A percentile compares a stretch with the other conserved stretches of the same genome.
phyloP scores from a whole-genome alignment of 129 eudicot species.

The Erigeron canadensis region DNA sequence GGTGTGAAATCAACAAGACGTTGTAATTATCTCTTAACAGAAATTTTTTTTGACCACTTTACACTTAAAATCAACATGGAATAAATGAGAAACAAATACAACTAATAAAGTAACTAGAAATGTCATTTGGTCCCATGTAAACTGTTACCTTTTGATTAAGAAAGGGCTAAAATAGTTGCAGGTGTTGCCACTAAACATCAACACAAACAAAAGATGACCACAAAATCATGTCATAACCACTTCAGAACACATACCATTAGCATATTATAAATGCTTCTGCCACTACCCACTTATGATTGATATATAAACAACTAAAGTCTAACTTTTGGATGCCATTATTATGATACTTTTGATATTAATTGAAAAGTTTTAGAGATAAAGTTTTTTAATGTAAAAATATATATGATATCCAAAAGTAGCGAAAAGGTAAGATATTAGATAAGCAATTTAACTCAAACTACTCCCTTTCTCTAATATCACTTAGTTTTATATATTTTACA shows the following conservation, averaged over 20 bases:
- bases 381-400: conserved; percentile 12
- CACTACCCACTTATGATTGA: conserved; percentile 33
- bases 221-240: conserved; percentile 30
- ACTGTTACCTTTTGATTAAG: background rate
- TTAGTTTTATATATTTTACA: too few species aligned
- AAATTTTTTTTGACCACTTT: background rate
- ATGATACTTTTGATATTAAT: conserved; percentile 20
- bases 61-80: background rate
- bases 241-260: conserved; percentile 18
- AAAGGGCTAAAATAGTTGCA: background rate
- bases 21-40: background rate
- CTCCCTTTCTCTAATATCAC: background rate
- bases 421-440: background rate
- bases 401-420: conserved; percentile 14
- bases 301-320: conserved; percentile 20
- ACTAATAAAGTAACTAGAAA: background rate
- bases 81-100: background rate
- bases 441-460: background rate
- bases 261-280: conserved; percentile 14
- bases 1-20: too few species aligned
- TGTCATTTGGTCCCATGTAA: conserved; percentile 1
- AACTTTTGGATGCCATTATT: conserved; percentile 31
- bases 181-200: conserved; percentile 20
- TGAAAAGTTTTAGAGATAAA: conserved; percentile 11
- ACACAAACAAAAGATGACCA: conserved; percentile 33